Conservation (phyloP, 306 rosid species). For the Medicago ruthenica region DNA sequence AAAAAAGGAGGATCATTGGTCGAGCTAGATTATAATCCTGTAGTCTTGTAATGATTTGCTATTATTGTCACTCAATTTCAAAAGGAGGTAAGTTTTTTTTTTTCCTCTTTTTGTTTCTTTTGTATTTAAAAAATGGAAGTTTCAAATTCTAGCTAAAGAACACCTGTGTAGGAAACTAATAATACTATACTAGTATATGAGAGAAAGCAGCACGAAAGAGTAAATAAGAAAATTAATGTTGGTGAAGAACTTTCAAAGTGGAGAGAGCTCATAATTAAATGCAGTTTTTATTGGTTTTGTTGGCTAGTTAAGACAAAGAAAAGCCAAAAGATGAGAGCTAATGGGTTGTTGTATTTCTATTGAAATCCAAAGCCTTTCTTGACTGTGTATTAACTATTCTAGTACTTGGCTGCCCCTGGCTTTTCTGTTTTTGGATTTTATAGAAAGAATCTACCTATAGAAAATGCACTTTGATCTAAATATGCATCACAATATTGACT, state of each 20-base stretch:
- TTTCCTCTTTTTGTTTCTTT: too few relatives aligned
- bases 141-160: not conserved
- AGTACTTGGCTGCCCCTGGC: not conserved
- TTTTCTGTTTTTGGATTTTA: not conserved
- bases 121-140: too few relatives aligned
- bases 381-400: too few relatives aligned
- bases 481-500: too few relatives aligned
- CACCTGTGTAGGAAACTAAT: not conserved
- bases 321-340: not conserved
- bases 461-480: not conserved
- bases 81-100: too few relatives aligned
- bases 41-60: too few relatives aligned
- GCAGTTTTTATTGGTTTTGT: conserved; percentile 26
- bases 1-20: too few relatives aligned
- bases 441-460: not conserved
- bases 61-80: too few relatives aligned
- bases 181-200: not conserved
- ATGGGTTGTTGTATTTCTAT: not conserved
- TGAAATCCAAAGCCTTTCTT: not conserved
- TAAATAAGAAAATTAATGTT: conserved; percentile 16
- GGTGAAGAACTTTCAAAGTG: conserved; percentile 2
- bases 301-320: not conserved
- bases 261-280: conserved; percentile 34
- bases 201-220: conserved; percentile 29
- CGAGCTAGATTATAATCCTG: too few relatives aligned